Conservation (phyloP, 331 rosid genomes). For the Prunus yedoensis region DNA sequence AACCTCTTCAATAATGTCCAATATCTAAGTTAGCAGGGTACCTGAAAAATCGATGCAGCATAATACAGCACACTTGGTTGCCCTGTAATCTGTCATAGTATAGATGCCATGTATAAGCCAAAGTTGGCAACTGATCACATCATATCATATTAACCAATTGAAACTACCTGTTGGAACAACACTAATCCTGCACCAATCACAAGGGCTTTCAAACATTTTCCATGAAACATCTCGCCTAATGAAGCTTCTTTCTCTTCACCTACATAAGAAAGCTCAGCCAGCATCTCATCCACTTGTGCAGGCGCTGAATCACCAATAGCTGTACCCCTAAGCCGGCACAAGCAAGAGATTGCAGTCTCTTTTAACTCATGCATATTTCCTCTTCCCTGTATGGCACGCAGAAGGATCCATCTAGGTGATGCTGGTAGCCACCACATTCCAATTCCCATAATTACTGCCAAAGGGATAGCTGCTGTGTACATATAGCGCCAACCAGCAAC, state of each 20-base stretch:
- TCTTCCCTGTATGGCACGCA: slow-evolving; percentile 70
- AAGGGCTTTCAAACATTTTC: slow-evolving; percentile 81
- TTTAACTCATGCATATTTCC: slow-evolving; percentile 56
- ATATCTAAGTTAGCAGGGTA: slow-evolving; percentile 34
- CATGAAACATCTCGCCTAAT: slow-evolving; percentile 65
- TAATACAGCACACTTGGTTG: slow-evolving; percentile 99
- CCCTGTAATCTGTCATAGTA: slow-evolving; percentile 80
- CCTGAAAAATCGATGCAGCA: slow-evolving; percentile 92
- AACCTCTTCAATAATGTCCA: slow-evolving; percentile 18
- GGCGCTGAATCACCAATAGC: slow-evolving; percentile 54
- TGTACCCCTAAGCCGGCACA: slow-evolving; percentile 65
- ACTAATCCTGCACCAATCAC: slow-evolving; percentile 76
- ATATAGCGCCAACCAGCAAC: slow-evolving; percentile 93
- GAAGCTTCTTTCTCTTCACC: slow-evolving; percentile 71
- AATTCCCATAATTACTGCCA: slow-evolving; percentile 77
- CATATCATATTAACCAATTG: slow-evolving; percentile 22
- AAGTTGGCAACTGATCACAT: slow-evolving; percentile 18
- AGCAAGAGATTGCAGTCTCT: slow-evolving; percentile 46
- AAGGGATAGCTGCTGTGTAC: slow-evolving; percentile 59
- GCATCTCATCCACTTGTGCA: slow-evolving; percentile 74
- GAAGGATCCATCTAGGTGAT: slow-evolving; percentile 94
- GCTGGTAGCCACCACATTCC: slow-evolving; percentile 93
- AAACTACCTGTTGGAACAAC: slow-evolving; percentile 91
- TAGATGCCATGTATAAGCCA: slow-evolving; percentile 30
- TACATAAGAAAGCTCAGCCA: slow-evolving; percentile 64